Evolutionary conservation across 805 yeast species (phyloP).

Genomic region (Pichia occidentalis): DNA sequence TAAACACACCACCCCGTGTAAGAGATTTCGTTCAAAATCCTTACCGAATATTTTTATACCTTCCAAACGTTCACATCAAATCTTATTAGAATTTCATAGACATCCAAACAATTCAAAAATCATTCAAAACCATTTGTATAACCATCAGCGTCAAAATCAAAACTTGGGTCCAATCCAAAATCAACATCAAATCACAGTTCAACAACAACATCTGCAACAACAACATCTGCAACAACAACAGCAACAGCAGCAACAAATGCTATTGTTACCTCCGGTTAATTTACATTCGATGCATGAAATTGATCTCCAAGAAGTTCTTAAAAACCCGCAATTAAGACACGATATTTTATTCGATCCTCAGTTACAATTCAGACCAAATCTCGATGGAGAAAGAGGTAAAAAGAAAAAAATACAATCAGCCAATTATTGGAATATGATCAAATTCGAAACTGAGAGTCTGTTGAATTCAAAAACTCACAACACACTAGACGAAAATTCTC

Average conservation of each 20-base stretch:
- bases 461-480: slow-evolving; percentile 15
- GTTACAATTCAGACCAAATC: slow-evolving; percentile 82
- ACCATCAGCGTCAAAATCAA: too few species aligned
- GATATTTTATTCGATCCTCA: slow-evolving; percentile 91
- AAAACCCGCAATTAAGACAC: slow-evolving; percentile 88
- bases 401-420: slow-evolving; percentile 71
- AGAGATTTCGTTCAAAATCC: slow-evolving; percentile 30
- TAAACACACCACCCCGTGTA: slow-evolving; percentile 13
- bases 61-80: slow-evolving; percentile 11
- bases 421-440: slow-evolving; percentile 76
- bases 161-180: not conserved
- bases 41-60: slow-evolving; percentile 31
- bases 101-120: not conserved
- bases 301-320: slow-evolving; percentile 80
- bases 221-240: not conserved
- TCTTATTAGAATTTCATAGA: slow-evolving; percentile 2
- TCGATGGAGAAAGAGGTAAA: slow-evolving; percentile 86
- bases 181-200: not conserved
- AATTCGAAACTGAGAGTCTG: slow-evolving; percentile 51
- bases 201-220: slow-evolving; percentile 5
- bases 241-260: slow-evolving; percentile 14
- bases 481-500: slow-evolving; percentile 17
- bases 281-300: slow-evolving; percentile 76
- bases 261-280: slow-evolving; percentile 68
- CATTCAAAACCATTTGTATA: too few species aligned